phyloP scores from a whole-genome alignment of 768 basidiomycete genomes.

The Rhodotorula graminis region DNA sequence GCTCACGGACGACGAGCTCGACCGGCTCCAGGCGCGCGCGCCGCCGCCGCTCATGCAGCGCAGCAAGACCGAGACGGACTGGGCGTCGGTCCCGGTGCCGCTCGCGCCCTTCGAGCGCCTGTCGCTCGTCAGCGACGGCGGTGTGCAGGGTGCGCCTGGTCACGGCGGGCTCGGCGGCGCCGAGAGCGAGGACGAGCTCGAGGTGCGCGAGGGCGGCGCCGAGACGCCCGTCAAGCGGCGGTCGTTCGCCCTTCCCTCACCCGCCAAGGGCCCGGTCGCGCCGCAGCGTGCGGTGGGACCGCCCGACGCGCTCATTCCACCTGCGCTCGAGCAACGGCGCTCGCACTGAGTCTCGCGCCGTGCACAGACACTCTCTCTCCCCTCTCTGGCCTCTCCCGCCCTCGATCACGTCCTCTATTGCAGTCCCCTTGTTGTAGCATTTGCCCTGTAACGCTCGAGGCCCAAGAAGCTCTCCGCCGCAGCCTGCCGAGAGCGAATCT shows the following conservation, averaged over 20 bases:
- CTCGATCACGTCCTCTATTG: no score
- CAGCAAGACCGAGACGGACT: conserved; percentile 25
- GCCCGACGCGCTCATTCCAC: not conserved
- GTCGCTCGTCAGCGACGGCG: not conserved
- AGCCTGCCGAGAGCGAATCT: not conserved
- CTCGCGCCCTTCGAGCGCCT: not conserved
- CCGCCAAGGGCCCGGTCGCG: no score
- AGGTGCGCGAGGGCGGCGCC: not conserved
- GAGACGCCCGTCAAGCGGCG: not conserved
- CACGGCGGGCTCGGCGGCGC: no score
- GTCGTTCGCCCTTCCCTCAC: not conserved
- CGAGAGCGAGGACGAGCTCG: conserved; percentile 30
- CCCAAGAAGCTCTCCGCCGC: no score
- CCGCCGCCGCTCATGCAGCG: conserved; percentile 34
- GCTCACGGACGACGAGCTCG: conserved; percentile 35
- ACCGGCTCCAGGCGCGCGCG: conserved; percentile 20
- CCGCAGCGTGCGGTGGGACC: not conserved
- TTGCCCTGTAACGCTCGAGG: not conserved
- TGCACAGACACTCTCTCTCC: not conserved
- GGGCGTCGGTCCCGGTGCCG: not conserved
- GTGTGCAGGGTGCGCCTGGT: no score
- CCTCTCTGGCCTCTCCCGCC: not conserved
- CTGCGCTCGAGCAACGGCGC: not conserved
- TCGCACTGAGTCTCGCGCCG: not conserved
- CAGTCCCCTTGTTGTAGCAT: not conserved